phyloP scores from a whole-genome alignment of 1,284 basidiomycete species.

The Trichosporon sp. region DNA sequence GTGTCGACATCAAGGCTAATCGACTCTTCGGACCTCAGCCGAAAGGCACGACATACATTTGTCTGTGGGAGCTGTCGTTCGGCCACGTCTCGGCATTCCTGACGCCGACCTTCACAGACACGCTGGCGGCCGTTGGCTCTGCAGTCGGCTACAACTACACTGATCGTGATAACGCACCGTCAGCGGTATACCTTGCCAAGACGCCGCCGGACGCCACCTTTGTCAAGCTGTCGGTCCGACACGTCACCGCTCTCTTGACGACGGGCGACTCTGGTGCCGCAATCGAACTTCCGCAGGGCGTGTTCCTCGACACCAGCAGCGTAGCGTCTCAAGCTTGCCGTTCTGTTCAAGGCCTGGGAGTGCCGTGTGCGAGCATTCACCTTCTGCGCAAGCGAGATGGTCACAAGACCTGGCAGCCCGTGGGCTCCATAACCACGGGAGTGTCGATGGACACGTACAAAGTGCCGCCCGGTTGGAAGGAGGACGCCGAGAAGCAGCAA shows the following conservation, averaged over 20 bases:
- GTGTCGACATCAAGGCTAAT: slow-evolving; percentile 73
- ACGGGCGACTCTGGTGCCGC: slow-evolving; percentile 56
- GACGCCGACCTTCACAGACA: slow-evolving; percentile 56
- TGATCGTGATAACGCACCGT: slow-evolving; percentile 74
- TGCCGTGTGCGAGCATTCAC: slow-evolving; percentile 22
- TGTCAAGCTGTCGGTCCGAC: slow-evolving; percentile 57
- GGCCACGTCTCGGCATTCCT: slow-evolving; percentile 59
- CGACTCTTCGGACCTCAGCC: slow-evolving; percentile 82
- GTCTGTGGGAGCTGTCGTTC: slow-evolving; percentile 76
- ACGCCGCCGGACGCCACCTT: slow-evolving; percentile 75
- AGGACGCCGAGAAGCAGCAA: slow-evolving; percentile 56
- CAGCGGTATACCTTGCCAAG: slow-evolving; percentile 59
- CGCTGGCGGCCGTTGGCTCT: slow-evolving; percentile 55
- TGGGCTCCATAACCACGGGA: slow-evolving; percentile 56
- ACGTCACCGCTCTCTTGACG: slow-evolving; percentile 57
- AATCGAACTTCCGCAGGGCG: slow-evolving; percentile 57
- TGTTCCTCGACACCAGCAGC: slow-evolving; percentile 66
- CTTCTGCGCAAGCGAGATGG: slow-evolving; percentile 17
- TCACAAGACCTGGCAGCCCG: slow-evolving; percentile 60
- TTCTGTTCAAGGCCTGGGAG: slow-evolving; percentile 25
- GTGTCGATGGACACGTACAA: slow-evolving; percentile 63
- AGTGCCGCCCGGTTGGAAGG: slow-evolving; percentile 58
- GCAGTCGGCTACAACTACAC: slow-evolving; percentile 64
- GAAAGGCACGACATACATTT: slow-evolving; percentile 74
- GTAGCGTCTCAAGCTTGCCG: slow-evolving; percentile 57